These are phyloP conservation scores for Saccharomyces hybrid DNA, from an alignment of 1,139 yeast genomes.

Conservation along the genomic window DNA sequence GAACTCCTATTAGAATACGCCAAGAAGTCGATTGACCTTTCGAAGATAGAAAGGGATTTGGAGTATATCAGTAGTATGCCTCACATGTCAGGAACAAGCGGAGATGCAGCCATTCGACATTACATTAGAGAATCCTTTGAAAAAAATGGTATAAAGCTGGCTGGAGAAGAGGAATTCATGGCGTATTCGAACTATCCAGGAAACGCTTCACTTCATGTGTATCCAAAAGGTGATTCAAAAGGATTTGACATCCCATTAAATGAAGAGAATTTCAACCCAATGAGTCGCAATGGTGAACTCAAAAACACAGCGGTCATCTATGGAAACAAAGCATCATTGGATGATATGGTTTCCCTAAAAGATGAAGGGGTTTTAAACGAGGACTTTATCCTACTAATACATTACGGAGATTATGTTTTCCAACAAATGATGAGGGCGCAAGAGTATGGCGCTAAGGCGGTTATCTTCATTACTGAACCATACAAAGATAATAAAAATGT, in stretches of 20 bases:
- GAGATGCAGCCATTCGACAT: slow-evolving; percentile 63
- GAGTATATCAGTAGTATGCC: slow-evolving; percentile 79
- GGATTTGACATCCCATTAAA: slow-evolving; percentile 6
- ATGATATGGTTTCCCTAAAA: slow-evolving; percentile 47
- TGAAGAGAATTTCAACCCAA: slow-evolving; percentile 56
- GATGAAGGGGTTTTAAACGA: slow-evolving; percentile 32
- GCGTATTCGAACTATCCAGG: slow-evolving; percentile 57
- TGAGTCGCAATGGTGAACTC: slow-evolving; percentile 52
- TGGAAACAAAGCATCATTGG: slow-evolving; percentile 55
- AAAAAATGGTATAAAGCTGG: slow-evolving; percentile 46
- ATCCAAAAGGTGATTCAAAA: neutral
- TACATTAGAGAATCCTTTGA: slow-evolving; percentile 54
- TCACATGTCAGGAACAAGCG: slow-evolving; percentile 81
- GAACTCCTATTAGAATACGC: slow-evolving; percentile 38
- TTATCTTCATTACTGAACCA: slow-evolving; percentile 38
- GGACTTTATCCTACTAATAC: slow-evolving; percentile 51
- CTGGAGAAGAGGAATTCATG: slow-evolving; percentile 44
- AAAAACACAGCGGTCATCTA: slow-evolving; percentile 45
- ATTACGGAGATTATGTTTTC: slow-evolving; percentile 50
- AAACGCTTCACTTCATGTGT: neutral
- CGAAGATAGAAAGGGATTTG: slow-evolving; percentile 58
- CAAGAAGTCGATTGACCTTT: slow-evolving; percentile 44
- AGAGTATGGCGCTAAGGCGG: slow-evolving; percentile 46
- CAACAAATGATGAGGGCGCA: slow-evolving; percentile 49
- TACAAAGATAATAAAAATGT: slow-evolving; percentile 34